Evolutionary conservation across 129 eudicot species (phyloP), one percentile per base, ranked within the genome.

Genomic region (Centella asiatica): DNA sequence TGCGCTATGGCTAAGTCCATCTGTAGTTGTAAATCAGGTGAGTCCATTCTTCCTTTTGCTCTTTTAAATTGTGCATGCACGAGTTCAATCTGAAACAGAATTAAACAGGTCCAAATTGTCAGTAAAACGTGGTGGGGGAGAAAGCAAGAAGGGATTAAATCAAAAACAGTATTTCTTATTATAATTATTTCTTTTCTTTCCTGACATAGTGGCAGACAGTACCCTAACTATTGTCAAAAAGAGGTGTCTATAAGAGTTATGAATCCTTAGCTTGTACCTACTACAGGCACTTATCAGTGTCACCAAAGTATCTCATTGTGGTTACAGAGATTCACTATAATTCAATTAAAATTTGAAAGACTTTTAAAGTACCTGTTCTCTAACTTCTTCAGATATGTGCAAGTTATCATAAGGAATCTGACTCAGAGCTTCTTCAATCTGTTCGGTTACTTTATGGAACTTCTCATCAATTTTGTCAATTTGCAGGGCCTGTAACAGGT

Each of bases 1-100:
- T 59, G 84, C 22, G 75, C 88, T 13, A 69, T 50, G 7, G 76
- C 77, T 52, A 90, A 70, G 60, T 90, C 97, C 65, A 54, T 71
- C 32, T 70, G 79, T 44, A 92, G 68, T 72, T 84, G 90, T 50
- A 74, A 71, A 77, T 87, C 95, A 61, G 85, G 83, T 8, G 90
- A 75, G 45, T 87, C 99, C 82, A 74, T 64, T 78, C 79, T 83
- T 17, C 69, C 83, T 71, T 78, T 82, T 25, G 98, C 98, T 82
- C 99, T 72, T 66, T 72, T 82, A 59, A 92, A 92, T 67, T 92
- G 99, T 23, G 80, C 66, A 46, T 80, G 99, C 65, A 92, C 90
- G 47, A 92, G 96, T 72, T 82, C 88, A 60, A 76, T 81, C 97
- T 90, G 75, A 42, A 67, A 65, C 48, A 45, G 23, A 49, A 49